Evolutionary conservation across 2,329 filamentous ascomycete genomes (phyloP).

Genomic region (Cyphellophora attinorum): DNA sequence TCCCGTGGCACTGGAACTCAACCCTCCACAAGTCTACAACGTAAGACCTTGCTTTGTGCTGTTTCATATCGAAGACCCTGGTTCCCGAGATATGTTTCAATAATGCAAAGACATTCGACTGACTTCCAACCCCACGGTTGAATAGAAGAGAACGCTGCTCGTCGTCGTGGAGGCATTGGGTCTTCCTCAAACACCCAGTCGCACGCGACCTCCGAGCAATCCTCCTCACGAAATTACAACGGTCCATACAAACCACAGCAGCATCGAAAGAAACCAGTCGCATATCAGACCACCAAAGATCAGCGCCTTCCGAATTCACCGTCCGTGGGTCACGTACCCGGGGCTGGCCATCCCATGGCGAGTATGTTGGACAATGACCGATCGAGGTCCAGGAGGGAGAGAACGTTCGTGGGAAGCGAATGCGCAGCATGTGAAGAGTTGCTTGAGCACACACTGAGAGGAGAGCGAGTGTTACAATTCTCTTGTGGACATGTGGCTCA

Average conservation of each 20-base stretch:
- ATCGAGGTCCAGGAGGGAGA: slow-evolving; percentile 70
- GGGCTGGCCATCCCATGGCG: slow-evolving; percentile 36
- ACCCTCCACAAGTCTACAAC: slow-evolving; percentile 8
- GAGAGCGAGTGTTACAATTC: slow-evolving; percentile 89
- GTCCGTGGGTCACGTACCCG: slow-evolving; percentile 12
- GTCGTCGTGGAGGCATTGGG: neutral
- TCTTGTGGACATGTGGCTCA: slow-evolving; percentile 96
- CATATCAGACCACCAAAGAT: slow-evolving; percentile 11
- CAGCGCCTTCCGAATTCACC: slow-evolving; percentile 11
- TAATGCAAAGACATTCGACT: neutral
- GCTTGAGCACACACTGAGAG: slow-evolving; percentile 85
- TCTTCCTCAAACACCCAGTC: neutral
- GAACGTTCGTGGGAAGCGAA: slow-evolving; percentile 89
- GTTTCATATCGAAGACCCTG: neutral
- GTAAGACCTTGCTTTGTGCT: slow-evolving; percentile 11
- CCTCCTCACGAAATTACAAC: no score
- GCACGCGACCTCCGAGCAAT: slow-evolving; percentile 12
- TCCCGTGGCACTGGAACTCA: slow-evolving; percentile 8
- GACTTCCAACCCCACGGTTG: neutral
- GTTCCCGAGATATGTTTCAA: neutral
- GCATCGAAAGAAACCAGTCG: slow-evolving; percentile 1
- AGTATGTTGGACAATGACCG: slow-evolving; percentile 66
- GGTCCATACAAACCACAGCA: no score
- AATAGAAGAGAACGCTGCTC: slow-evolving; percentile 1
- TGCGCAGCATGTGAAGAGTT: slow-evolving; percentile 97